Evolutionary conservation across 441 rosid species (phyloP), one percentile per base, ranked within the genome.

Genomic region (Brassica hybrid): DNA sequence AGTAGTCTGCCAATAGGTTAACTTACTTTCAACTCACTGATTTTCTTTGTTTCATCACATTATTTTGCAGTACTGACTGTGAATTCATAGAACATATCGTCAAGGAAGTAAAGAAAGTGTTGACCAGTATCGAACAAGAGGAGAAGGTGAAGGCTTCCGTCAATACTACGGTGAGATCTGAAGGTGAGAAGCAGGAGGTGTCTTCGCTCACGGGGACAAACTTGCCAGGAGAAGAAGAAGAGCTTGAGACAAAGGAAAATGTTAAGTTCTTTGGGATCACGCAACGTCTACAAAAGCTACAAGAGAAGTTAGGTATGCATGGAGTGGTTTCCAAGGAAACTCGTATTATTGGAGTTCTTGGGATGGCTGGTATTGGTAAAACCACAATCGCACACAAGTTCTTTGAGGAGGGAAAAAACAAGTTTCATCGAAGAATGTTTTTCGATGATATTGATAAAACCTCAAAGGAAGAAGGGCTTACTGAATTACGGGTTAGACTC

Each of bases 301-400:
- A 73, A 6, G 69, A 63, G 41, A 73, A 62, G 69, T 45, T 73
- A 50, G 13, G 7, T 1, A 17, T 73, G 69, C 34, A 48, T 3
- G 1, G n/a, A 0, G 52, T 13, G 7, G 8, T 30, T 0, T 65
- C 41, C 1, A 6, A 60, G 3, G 71, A 76, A 73, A 73, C 69
- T 13, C 62, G 62, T 30, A n/a, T 73, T 1, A 1, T 71, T 23
- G 75, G 75, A 71, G 27, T 71, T 43, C 43, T 71, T 16, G 68
- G 67, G 16, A 71, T 71, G 75, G 41, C 75, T 25, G 75, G 75
- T 60, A 71, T 60, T 60, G 75, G 75, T 4, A 72, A 72, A 43
- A 72, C 75, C 60, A 71, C 75, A 25, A 65, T 71, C 9, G 67
- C 38, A 0, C 4, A 21, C 17, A 16, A 60, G 67, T n/a, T 71